Base-by-base conservation (phyloP, 2,329 filamentous ascomycete species). In the Xylariaceae sp. region DNA sequence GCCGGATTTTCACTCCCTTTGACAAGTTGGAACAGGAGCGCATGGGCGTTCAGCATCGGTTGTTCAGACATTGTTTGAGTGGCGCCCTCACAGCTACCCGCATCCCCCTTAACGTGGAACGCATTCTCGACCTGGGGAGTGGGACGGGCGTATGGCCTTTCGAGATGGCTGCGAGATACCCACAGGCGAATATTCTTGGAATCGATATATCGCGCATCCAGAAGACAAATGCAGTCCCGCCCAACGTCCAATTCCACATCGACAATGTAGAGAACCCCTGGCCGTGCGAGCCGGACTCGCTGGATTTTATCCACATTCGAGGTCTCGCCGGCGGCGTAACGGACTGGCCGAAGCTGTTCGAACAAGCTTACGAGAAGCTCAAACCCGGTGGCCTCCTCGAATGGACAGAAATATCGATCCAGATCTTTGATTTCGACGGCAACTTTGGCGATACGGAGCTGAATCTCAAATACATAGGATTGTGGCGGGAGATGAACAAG, bases 171-270 rank as follows among this genome's bases (percentile, higher is more conserved):
- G 63, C 60, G 35, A 59, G 59, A 5, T 68, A 70, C 43, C 69
- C 71, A 3, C 59, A 65, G 21, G 66, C 64, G 21, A 57, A 60
- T 4, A 64, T 73, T 12, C 62, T 68, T 22, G 69, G 69, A 22
- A 61, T 71, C 34, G 71, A 73, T 46, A 53, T 71, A 17, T 69
- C 64, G 17, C 64, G 64, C 21, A 67, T 68, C n/a, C 61, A 72
- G 25, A 56, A 68, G 35, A 67, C 65, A 14, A 66, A 59, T 7
- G 59, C 64, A 21, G 73, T 82, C 6, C 80, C 80, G 6, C 70
- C 76, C 16, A 84, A 84, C 53, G 71, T 83, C 19, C 70, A 67
- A 4, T 83, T 83, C 57, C 66, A 77, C 46, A 72, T 83, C 32
- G 76, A 77, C 57, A 79, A 84, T 56, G 70, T 76, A 22, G 76